Evolutionary conservation across 2,329 filamentous ascomycete genomes (phyloP).

Genomic region (Byssochlamys sp.): DNA sequence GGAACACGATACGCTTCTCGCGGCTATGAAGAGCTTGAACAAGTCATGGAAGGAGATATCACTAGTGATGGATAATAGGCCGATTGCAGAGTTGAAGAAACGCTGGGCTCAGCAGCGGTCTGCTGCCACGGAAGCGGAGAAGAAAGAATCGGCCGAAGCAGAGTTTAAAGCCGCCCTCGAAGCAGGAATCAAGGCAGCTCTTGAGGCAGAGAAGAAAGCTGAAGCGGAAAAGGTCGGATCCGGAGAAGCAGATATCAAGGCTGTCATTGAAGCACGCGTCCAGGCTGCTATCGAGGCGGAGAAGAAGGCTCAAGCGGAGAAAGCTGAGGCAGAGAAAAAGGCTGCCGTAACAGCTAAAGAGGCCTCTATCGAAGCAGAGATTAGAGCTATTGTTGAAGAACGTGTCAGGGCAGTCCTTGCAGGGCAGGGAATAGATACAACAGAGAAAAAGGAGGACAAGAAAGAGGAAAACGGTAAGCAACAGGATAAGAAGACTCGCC

Average conservation of each 20-base stretch:
- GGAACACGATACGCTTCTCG: conserved; percentile 13
- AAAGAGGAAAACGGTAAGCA: conserved; percentile 1
- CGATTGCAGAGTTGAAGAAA: conserved; percentile 14
- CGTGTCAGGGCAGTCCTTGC: neutral
- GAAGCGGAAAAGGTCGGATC: neutral
- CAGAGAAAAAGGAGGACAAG: conserved; percentile 2
- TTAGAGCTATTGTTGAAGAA: neutral
- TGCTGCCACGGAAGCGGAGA: neutral
- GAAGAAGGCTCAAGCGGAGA: conserved; percentile 3
- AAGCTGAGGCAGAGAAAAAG: neutral
- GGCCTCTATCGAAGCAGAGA: conserved; percentile 1
- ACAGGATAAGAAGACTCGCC: conserved; percentile 4
- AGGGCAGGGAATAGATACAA: neutral
- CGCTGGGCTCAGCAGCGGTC: conserved; percentile 10
- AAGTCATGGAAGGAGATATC: conserved; percentile 16
- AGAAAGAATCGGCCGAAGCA: neutral
- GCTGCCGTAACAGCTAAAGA: neutral
- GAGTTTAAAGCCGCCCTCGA: conserved; percentile 1
- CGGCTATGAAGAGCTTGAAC: conserved; percentile 11
- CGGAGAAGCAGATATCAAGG: conserved; percentile 1
- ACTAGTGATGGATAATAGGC: conserved; percentile 11
- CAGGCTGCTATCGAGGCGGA: neutral
- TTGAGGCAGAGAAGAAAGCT: conserved; percentile 1
- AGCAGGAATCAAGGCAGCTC: conserved; percentile 1
- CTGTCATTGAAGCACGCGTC: conserved; percentile 4